A percentile compares a stretch with the other conserved stretches of the same genome.
phyloP scores from a whole-genome alignment of 495 filamentous ascomycete genomes.

The Aspergillus ostianus region DNA sequence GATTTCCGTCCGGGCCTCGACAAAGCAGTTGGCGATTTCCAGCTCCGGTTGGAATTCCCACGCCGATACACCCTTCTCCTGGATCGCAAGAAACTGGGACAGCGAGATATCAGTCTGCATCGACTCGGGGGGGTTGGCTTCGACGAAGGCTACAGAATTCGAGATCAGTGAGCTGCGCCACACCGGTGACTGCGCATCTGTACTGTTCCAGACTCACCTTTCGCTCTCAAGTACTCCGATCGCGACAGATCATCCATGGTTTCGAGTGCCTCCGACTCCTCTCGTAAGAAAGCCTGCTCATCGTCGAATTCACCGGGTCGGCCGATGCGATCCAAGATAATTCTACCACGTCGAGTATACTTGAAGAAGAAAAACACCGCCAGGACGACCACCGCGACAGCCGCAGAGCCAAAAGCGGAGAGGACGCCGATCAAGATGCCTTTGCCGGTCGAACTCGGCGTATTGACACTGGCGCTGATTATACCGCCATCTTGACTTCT shows the following conservation, averaged over 20 bases:
- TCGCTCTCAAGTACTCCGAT: conserved; percentile 88
- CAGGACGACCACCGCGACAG: conserved; percentile 76
- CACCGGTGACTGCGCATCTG: neutral
- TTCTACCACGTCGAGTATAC: conserved; percentile 84
- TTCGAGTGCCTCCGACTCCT: conserved; percentile 94
- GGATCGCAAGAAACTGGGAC: conserved; percentile 95
- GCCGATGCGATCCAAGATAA: conserved; percentile 89
- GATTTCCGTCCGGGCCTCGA: conserved; percentile 92
- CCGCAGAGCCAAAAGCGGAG: conserved; percentile 93
- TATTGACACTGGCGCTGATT: conserved; percentile 37
- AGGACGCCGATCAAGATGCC: conserved; percentile 93
- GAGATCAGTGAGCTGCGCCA: conserved; percentile 14
- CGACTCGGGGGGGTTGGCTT: conserved; percentile 93
- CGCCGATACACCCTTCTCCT: conserved; percentile 97
- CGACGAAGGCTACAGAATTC: conserved; percentile 70
- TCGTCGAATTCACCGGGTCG: conserved; percentile 96
- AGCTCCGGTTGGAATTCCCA: conserved; percentile 99
- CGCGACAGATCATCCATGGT: conserved; percentile 91
- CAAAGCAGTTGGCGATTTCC: conserved; percentile 98
- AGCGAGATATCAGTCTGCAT: conserved; percentile 94
- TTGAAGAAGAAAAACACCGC: conserved; percentile 90
- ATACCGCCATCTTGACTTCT: conserved; percentile 22
- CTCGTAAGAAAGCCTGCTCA: conserved; percentile 85
- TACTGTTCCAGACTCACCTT: conserved; percentile 61
- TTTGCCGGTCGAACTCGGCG: conserved; percentile 58